Percentiles rank a stretch among this genome's conserved stretches.
Conservation (phyloP, 192 early-diverging fungal genomes). For the Gonapodya prolifera region DNA sequence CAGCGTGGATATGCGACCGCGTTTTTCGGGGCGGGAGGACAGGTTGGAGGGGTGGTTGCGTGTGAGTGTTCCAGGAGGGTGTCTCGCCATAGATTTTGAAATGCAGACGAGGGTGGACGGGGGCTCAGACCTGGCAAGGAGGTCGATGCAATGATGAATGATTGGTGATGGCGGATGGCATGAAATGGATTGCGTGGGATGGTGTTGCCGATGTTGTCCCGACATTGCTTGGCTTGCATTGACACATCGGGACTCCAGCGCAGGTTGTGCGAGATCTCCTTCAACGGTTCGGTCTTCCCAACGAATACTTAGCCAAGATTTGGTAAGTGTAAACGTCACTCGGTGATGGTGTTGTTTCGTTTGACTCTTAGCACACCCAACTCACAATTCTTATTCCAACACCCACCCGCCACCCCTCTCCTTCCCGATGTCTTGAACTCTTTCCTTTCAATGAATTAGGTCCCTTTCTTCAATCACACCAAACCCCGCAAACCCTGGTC, state of each 20-base stretch:
- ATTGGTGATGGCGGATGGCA: neutral
- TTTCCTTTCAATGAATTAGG: neutral
- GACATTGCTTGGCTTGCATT: too few species aligned
- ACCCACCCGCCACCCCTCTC: too few species aligned
- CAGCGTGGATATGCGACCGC: neutral
- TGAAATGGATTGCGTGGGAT: neutral
- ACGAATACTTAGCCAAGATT: neutral
- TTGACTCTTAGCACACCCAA: neutral
- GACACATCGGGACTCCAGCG: neutral
- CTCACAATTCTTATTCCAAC: neutral
- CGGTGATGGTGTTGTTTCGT: neutral
- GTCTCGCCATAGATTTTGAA: neutral
- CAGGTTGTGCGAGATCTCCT: neutral
- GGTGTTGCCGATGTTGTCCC: neutral
- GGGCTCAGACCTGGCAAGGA: neutral
- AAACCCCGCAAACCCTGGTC: neutral
- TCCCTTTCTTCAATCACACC: neutral
- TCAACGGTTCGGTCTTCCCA: neutral
- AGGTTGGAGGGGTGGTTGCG: neutral
- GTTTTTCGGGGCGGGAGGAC: neutral
- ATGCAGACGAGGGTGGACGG: too few species aligned
- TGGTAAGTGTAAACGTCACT: neutral
- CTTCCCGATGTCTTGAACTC: neutral
- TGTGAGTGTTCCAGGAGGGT: neutral
- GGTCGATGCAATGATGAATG: neutral